Percentiles rank a stretch among this genome's conserved stretches.
Conservation (phyloP, 1,139 yeast species). For the Sugiyamaella sp. region DNA sequence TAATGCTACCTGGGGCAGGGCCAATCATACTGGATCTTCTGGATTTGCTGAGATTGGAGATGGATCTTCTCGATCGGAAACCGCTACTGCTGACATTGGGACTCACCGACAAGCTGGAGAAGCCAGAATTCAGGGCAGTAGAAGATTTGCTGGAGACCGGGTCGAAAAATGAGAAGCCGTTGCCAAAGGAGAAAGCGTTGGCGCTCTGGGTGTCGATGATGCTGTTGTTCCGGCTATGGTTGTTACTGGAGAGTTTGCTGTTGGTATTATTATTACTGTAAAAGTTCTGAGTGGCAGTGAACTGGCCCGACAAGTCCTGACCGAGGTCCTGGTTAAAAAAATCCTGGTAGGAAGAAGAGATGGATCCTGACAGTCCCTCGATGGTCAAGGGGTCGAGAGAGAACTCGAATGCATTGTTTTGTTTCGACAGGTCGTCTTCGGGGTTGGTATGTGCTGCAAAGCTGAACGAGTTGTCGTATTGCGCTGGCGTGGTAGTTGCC, state of each 20-base stretch:
- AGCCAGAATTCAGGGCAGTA: slow-evolving; percentile 18
- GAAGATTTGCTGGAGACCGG: slow-evolving; percentile 2
- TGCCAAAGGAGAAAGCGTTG: slow-evolving; percentile 18
- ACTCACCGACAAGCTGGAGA: slow-evolving; percentile 25
- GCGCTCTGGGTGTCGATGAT: background rate
- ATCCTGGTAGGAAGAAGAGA: slow-evolving; percentile 26
- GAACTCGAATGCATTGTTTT: slow-evolving; percentile 35
- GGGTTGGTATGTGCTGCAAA: slow-evolving; percentile 12
- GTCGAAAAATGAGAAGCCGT: slow-evolving; percentile 22
- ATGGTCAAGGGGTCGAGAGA: slow-evolving; percentile 39
- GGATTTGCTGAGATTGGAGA: slow-evolving; percentile 4
- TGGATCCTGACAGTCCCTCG: slow-evolving; percentile 35
- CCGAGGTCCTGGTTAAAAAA: slow-evolving; percentile 19
- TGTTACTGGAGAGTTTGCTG: background rate
- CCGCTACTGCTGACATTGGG: slow-evolving; percentile 25
- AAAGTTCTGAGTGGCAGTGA: slow-evolving; percentile 17
- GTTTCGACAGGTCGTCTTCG: background rate
- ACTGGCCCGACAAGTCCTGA: slow-evolving; percentile 7
- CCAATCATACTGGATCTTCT: slow-evolving; percentile 14
- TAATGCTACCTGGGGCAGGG: background rate
- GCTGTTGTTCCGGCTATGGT: slow-evolving; percentile 3
- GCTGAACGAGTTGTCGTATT: slow-evolving; percentile 10
- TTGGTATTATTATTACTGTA: slow-evolving; percentile 13
- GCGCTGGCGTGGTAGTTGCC: slow-evolving; percentile 5
- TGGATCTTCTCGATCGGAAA: slow-evolving; percentile 11